Evolutionary conservation across 257 asterid species (phyloP), one percentile per base, ranked within the genome.

Genomic region (Paulownia fortunei): DNA sequence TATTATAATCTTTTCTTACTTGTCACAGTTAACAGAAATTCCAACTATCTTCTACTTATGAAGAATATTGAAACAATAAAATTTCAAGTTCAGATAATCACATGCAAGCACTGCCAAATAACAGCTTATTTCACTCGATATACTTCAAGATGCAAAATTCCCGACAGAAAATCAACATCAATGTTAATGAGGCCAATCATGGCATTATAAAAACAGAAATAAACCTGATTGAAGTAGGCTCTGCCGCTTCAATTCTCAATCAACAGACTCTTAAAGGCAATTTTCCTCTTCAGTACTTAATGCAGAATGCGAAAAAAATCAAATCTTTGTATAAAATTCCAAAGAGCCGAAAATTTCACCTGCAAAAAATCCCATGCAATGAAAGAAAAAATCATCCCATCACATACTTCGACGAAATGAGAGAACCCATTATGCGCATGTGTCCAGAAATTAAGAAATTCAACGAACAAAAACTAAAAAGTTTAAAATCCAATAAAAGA

Each of bases 161-260:
- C 65, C 0, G 30, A 77, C 54, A 42, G 42, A 58, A 46, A 7
- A 67, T 39, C 3, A 65, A 81, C 19, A 49, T 39, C 36, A 23
- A 65, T 39, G 55, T 11, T 13, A 13, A 42, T 5, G 21, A 56
- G 13, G 18, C 13, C 24, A 63, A 65, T 16, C 39, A 58, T 16
- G 0, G 67, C 4, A 66, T 36, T 16, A 23, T 18, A 49, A 18
- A 71, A 16, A 42, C 67, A 71, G 75, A 46, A 68, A 36, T 42
- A 60, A 70, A 79, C 77, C 84, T 72, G 70, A 83, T 42, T 56
- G 47, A 74, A 55, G 76, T 65, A 24, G 32, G 58, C 63, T 69
- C 52, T 10, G 39, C 69, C 27, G 73, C 80, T 74, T 69, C 77
- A 62, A 62, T 74, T 60, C 41, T 47, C 56, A 58, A 51, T 32